Conservation (phyloP, 1,284 basidiomycete genomes). For the Melampsora medusae region DNA sequence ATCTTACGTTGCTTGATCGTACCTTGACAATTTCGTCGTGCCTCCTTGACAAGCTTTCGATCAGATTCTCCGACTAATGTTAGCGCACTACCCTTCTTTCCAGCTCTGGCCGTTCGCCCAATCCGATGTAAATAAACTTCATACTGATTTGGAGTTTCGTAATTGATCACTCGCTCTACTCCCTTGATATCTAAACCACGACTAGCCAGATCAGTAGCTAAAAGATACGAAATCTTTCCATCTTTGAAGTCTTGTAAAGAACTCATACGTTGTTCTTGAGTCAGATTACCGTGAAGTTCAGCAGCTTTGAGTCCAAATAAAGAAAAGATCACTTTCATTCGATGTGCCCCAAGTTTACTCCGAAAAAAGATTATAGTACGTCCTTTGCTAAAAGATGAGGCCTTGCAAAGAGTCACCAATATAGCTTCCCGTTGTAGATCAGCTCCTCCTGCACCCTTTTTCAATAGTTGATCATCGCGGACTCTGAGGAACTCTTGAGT, state of each 20-base stretch:
- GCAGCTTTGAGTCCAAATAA: constrained; percentile 81
- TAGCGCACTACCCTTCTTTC: constrained; percentile 87
- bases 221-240: constrained; percentile 77
- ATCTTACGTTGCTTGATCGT: constrained; percentile 86
- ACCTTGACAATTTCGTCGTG: constrained; percentile 84
- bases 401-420: constrained; percentile 77
- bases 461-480: constrained; percentile 52
- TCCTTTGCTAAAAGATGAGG: constrained; percentile 69
- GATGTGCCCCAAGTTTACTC: constrained; percentile 94
- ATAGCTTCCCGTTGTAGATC: constrained; percentile 83
- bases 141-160: constrained; percentile 91
- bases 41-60: constrained; percentile 92
- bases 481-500: constrained; percentile 77
- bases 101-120: constrained; percentile 92
- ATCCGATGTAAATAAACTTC: constrained; percentile 95
- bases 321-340: constrained; percentile 88
- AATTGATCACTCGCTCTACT: constrained; percentile 64
- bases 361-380: constrained; percentile 89
- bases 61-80: constrained; percentile 94
- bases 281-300: constrained; percentile 90
- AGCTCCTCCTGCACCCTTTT: constrained; percentile 71
- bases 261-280: constrained; percentile 86
- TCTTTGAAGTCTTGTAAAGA: constrained; percentile 84
- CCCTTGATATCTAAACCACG: constrained; percentile 53
- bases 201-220: constrained; percentile 93